Evolutionary conservation across 1,284 basidiomycete genomes (phyloP), one percentile per base, ranked within the genome.

Genomic region (Ustilago shanxiensis): DNA sequence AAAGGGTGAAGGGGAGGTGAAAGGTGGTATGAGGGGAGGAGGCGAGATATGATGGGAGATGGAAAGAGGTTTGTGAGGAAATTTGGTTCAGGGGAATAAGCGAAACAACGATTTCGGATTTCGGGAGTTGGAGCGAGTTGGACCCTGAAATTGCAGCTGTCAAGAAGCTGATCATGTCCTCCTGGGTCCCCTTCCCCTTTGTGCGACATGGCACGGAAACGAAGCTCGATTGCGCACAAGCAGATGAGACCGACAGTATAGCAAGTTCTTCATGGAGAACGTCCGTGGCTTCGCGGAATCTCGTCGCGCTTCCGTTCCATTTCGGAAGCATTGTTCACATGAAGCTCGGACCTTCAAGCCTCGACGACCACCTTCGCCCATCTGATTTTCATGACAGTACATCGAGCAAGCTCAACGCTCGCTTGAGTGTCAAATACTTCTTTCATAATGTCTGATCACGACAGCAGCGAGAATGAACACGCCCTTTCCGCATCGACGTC

Each of bases 121-220:
- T 60, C 61, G 61, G 62, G 44, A 37, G 28, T 28, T n/a, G 45
- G 54, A 18, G 37, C 47, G 52, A 39, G 20, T 56, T 64, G 61
- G 67, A 70, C 67, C 61, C 61, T 70, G 61, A 56, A n/a, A 60
- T 20, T 22, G n/a, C 18, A 49, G 55, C 55, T 65, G 63, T 65
- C 63, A 65, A 35, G 39, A 22, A 41, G 28, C 47, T 35, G 35
- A 13, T 57, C 62, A 35, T 31, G 11, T 5, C 29, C 5, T 35
- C 35, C n/a, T n/a, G n/a, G n/a, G n/a, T 52, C 14, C 44, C 41
- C n/a, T 24, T 54, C n/a, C 39, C 24, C 41, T 54, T 47, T 55
- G 60, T 62, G 45, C 60, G 44, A 55, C 35, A 16, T 28, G 24
- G 24, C 31, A 16, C 60, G n/a, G n/a, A n/a, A n/a, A n/a, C n/a